These are phyloP conservation scores for Beta lomatogona DNA, from an alignment of 179 eudicot genomes.

Conservation along the genomic window DNA sequence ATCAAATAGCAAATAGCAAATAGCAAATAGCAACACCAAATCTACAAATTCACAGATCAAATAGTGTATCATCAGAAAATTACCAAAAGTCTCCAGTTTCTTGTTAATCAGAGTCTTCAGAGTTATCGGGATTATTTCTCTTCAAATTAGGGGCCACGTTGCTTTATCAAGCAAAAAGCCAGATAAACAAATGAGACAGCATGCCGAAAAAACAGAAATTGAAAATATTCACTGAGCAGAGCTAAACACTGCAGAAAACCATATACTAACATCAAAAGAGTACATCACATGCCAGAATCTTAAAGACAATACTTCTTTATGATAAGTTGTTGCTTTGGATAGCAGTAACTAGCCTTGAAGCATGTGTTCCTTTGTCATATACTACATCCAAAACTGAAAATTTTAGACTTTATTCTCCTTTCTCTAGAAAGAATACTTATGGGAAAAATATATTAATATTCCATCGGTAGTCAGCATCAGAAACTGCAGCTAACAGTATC, in stretches of 20 bases:
- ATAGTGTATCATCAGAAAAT: background rate
- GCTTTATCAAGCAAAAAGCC: slow-evolving; percentile 5
- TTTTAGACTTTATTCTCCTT: no score
- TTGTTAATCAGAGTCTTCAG: background rate
- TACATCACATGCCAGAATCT: background rate
- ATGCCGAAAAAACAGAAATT: background rate
- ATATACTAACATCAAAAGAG: background rate
- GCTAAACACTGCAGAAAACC: background rate
- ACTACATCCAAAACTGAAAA: no score
- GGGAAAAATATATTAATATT: no score
- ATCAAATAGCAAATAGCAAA: background rate
- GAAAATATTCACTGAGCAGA: background rate
- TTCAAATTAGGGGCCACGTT: background rate
- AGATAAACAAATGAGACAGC: background rate
- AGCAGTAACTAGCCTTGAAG: no score
- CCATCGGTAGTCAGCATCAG: no score
- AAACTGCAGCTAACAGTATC: no score
- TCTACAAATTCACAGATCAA: no score
- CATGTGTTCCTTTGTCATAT: no score
- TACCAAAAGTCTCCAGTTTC: background rate
- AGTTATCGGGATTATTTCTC: slow-evolving; percentile 7
- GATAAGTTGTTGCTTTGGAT: no score
- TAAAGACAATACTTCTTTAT: background rate
- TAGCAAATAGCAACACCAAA: background rate
- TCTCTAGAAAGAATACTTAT: no score